Percentiles rank a stretch among this genome's conserved stretches.
phyloP scores from a whole-genome alignment of 2,329 filamentous ascomycete species.

The Trichophaea hybrida region DNA sequence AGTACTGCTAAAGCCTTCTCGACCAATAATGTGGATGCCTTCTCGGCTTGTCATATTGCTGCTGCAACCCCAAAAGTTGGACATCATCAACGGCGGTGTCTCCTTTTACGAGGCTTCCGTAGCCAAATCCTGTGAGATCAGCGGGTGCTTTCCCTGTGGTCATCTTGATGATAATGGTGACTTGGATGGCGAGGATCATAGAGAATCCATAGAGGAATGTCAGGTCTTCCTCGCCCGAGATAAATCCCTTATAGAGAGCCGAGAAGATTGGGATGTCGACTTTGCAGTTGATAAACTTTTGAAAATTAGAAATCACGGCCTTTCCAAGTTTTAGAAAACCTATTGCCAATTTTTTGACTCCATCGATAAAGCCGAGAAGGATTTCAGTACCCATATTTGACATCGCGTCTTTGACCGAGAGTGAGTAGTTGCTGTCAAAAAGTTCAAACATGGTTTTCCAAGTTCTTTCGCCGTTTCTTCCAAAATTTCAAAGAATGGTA shows the following conservation, averaged over 20 bases:
- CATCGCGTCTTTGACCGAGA: too few species aligned
- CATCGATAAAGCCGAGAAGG: neutral
- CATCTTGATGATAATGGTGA: slow-evolving; percentile 2
- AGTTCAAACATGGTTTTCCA: too few species aligned
- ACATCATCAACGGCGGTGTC: neutral
- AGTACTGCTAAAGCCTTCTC: neutral
- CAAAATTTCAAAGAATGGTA: too few species aligned
- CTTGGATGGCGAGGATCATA: slow-evolving; percentile 1
- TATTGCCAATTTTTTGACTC: neutral
- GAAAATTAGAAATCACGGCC: neutral
- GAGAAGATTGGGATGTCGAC: slow-evolving; percentile 3
- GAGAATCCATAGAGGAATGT: slow-evolving; percentile 1
- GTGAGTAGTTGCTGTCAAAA: too few species aligned
- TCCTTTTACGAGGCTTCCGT: neutral
- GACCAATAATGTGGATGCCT: neutral
- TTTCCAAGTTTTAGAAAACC: neutral
- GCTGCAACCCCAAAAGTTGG: neutral
- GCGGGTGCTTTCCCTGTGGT: neutral
- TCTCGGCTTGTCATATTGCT: neutral
- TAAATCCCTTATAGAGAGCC: slow-evolving; percentile 1
- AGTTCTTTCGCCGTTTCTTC: too few species aligned
- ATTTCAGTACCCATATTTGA: too few species aligned
- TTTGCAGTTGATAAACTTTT: slow-evolving; percentile 3
- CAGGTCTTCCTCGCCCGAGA: neutral
- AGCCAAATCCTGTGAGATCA: neutral